phyloP scores from a whole-genome alignment of 1,284 basidiomycete species.

The Rhodofomes roseus region DNA sequence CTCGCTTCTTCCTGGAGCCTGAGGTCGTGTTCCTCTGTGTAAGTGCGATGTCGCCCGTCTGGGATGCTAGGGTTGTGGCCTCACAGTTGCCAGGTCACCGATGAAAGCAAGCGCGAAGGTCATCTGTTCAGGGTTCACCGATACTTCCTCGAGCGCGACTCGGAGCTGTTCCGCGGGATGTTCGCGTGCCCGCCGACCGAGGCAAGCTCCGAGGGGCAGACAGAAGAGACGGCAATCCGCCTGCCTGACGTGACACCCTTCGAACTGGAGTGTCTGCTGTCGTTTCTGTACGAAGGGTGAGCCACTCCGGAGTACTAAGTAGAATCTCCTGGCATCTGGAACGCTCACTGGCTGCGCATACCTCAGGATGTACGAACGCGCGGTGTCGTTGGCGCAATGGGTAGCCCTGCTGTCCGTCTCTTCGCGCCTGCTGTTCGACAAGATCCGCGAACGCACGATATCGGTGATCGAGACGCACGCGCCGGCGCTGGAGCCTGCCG shows the following conservation, averaged over 20 bases:
- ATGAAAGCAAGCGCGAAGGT: not conserved
- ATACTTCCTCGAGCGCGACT: constrained; percentile 15
- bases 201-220: constrained; percentile 1
- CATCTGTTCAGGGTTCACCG: constrained; percentile 11
- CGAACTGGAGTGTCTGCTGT: constrained; percentile 8
- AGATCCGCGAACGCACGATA: constrained; percentile 21
- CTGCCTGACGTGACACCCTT: not conserved
- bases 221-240: constrained; percentile 3
- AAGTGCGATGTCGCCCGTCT: not conserved
- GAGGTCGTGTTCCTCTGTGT: not conserved
- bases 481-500: constrained; percentile 19
- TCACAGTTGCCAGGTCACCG: not conserved
- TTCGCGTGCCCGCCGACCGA: constrained; percentile 4
- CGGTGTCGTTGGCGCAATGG: constrained; percentile 1
- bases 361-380: constrained; percentile 4
- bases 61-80: not conserved
- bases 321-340: not conserved
- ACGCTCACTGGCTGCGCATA: not conserved
- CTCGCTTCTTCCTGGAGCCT: constrained; percentile 1
- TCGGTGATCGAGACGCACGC: constrained; percentile 15
- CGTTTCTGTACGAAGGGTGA: constrained; percentile 8
- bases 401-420: constrained; percentile 22
- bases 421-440: constrained; percentile 21
- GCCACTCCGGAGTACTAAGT: not conserved
- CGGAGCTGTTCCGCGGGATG: constrained; percentile 11